Evolutionary conservation across 2,329 filamentous ascomycete genomes (phyloP), one percentile per base, ranked within the genome.

Genomic region (Colletotrichum tropicale): DNA sequence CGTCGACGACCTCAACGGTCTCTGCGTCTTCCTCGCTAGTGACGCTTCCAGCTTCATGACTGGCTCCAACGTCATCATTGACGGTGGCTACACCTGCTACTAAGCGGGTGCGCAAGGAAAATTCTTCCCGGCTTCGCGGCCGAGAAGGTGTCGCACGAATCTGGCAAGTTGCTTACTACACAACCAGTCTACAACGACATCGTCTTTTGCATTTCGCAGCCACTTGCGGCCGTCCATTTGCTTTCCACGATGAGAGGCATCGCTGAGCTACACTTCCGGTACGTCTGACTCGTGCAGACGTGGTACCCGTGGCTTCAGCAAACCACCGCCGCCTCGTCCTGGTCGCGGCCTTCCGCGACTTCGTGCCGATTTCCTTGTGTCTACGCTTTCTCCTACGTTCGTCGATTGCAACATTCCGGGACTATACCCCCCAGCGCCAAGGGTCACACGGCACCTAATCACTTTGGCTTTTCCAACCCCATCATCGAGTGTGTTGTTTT

Each of bases 11-110:
- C 89, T 96, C 78, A 96, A 96, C 86, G 93, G 93, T 74, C 89
- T 95, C 52, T 94, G 93, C 78, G 91, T 96, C 79, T 95, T 94
- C 88, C 89, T 96, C 32, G 93, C 93, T 28, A 94, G 92, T 8
- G 94, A 95, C 81, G 90, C 93, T 10, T 93, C 91, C 55, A 87
- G 88, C 79, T 96, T 94, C 87, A 94, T 96, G 93, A 96, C 94
- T 43, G 94, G 94, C 68, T 89, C 90, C 82, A 94, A 95, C 87
- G 89, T 93, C 84, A 86, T 93, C 82, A 94, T 94, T 77, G 93
- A 95, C 81, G 93, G 92, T 80, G 92, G 92, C 65, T 94, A 94
- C 87, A 92, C 91, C 60, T 89, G 91, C 80, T 92, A 89, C 84
- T 91, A 87, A 86, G 80, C 76, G 30, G 24, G 32, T 24, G 36